phyloP scores from a whole-genome alignment of 2,329 filamentous ascomycete genomes.

The Tolypocladium guangdongense region DNA sequence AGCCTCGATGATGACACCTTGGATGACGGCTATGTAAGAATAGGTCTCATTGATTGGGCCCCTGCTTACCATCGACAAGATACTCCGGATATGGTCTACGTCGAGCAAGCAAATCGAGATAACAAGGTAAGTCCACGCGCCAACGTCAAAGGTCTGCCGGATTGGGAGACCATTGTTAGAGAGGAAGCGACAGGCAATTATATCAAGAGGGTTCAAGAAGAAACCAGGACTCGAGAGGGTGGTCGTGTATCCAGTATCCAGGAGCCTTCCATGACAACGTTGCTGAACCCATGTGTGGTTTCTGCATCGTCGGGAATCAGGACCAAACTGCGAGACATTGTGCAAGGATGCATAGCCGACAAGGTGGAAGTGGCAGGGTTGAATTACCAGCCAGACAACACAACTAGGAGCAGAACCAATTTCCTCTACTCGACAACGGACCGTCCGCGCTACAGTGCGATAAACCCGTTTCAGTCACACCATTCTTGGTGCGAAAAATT shows the following conservation, averaged over 20 bases:
- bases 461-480: too few relatives aligned
- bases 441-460: too few relatives aligned
- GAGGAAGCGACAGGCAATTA: constrained; percentile 2
- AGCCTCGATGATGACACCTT: constrained; percentile 4
- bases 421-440: too few relatives aligned
- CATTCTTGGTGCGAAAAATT: too few relatives aligned
- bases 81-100: not conserved
- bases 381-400: not conserved
- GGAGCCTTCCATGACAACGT: not conserved
- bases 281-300: not conserved
- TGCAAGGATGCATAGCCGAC: not conserved
- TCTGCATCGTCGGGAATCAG: not conserved
- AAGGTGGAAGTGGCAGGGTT: not conserved
- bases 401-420: too few relatives aligned
- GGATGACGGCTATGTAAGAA: constrained; percentile 5
- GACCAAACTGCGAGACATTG: not conserved
- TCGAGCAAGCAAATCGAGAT: not conserved
- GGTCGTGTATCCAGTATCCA: not conserved
- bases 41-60: not conserved
- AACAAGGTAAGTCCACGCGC: not conserved
- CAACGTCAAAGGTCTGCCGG: constrained; percentile 1
- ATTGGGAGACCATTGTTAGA: constrained; percentile 1
- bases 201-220: constrained; percentile 3
- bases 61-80: not conserved
- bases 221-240: constrained; percentile 1